These are phyloP conservation scores for Lomentospora prolificans DNA, from an alignment of 2,329 filamentous ascomycete genomes.

Conservation along the genomic window DNA sequence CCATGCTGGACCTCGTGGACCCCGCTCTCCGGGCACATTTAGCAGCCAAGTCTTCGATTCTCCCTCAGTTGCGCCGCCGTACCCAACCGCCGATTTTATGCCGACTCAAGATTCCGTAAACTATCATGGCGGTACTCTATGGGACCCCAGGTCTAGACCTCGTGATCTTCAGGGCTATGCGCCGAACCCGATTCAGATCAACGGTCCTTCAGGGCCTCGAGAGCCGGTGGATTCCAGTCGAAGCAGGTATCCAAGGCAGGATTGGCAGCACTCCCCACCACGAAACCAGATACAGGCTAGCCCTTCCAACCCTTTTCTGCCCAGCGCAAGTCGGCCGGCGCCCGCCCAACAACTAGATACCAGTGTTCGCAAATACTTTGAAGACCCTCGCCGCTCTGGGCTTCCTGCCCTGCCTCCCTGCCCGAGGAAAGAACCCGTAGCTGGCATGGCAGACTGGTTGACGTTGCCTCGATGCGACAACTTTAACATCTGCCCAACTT, in stretches of 20 bases:
- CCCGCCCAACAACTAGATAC: neutral
- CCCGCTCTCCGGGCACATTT: conserved; percentile 22
- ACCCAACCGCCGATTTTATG: conserved; percentile 19
- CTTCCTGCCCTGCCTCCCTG: conserved; percentile 52
- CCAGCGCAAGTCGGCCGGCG: neutral
- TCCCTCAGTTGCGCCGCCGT: conserved; percentile 14
- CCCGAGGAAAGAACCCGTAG: conserved; percentile 51
- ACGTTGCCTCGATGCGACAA: conserved; percentile 60
- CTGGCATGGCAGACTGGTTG: conserved; percentile 68
- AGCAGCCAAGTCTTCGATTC: conserved; percentile 12
- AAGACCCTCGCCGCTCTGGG: conserved; percentile 35
- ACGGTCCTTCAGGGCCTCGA: conserved; percentile 12
- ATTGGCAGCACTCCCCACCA: conserved; percentile 3
- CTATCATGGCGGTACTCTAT: conserved; percentile 9
- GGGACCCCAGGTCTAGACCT: conserved; percentile 15
- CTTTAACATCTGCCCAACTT: conserved; percentile 76
- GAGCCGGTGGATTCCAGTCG: conserved; percentile 15
- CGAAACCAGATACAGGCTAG: neutral
- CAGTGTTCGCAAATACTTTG: conserved; percentile 38
- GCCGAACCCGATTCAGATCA: conserved; percentile 13
- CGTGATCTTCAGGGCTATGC: conserved; percentile 11
- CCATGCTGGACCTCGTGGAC: conserved; percentile 3
- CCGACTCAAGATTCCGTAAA: conserved; percentile 15
- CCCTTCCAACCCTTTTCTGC: neutral
- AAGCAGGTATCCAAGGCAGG: neutral